Conservation (phyloP, 2,329 filamentous ascomycete species). For the Phialophora chinensis region DNA sequence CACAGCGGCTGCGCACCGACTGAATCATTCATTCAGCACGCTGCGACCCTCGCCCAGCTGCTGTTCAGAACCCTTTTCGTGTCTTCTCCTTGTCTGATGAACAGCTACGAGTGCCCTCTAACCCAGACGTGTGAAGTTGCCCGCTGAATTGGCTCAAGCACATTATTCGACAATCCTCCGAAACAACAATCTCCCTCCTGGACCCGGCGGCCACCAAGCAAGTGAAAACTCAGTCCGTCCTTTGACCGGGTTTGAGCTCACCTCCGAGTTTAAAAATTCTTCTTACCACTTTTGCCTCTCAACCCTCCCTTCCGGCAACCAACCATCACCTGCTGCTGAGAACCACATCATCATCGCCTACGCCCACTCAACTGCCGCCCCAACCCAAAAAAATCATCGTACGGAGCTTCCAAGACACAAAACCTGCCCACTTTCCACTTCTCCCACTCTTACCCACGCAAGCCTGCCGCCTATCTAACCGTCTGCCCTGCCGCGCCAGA, state of each 20-base stretch:
- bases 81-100: conserved; percentile 12
- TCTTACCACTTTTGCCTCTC: conserved; percentile 25
- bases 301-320: conserved; percentile 24
- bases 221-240: conserved; percentile 16
- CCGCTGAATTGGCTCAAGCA: neutral
- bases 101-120: neutral
- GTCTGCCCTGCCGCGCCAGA: conserved; percentile 31
- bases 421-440: conserved; percentile 34
- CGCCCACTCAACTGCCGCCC: conserved; percentile 26
- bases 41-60: conserved; percentile 10
- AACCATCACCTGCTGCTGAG: conserved; percentile 19
- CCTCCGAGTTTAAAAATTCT: conserved; percentile 20
- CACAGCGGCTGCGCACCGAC: conserved; percentile 35
- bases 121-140: neutral
- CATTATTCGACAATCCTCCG: conserved; percentile 11
- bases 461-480: conserved; percentile 21
- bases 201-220: conserved; percentile 10
- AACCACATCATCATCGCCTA: conserved; percentile 24
- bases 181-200: conserved; percentile 23
- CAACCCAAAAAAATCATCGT: conserved; percentile 24
- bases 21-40: conserved; percentile 15
- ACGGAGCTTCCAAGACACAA: conserved; percentile 31
- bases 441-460: conserved; percentile 24
- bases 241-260: conserved; percentile 13
- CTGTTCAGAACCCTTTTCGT: conserved; percentile 21